Evolutionary conservation across 2,329 filamentous ascomycete genomes (phyloP).

Genomic region (Trichothecium sympodiale): DNA sequence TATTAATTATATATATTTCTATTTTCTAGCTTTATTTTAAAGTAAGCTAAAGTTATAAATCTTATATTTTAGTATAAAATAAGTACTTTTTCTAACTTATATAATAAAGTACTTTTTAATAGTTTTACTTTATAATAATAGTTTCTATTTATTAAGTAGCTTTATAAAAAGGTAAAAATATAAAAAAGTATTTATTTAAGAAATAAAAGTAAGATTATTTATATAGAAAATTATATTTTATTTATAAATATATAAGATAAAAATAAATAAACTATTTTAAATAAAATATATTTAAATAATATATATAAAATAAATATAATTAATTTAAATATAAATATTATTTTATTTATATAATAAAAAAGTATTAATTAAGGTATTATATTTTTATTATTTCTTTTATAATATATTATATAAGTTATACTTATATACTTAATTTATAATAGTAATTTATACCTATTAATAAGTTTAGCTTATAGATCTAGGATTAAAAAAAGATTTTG

Average conservation of each 20-base stretch:
- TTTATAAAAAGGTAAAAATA: constrained; percentile 1
- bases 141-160: constrained; percentile 1
- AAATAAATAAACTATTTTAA: neutral
- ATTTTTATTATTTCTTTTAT: constrained; percentile 5
- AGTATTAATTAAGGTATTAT: constrained; percentile 1
- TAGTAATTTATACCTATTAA: constrained; percentile 4
- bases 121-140: constrained; percentile 2
- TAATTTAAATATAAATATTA: constrained; percentile 1
- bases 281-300: constrained; percentile 3
- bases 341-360: constrained; percentile 1
- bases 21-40: neutral
- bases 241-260: constrained; percentile 2
- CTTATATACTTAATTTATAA: constrained; percentile 1
- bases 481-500: neutral
- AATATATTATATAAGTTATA: constrained; percentile 4
- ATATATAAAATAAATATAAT: constrained; percentile 3
- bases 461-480: constrained; percentile 1
- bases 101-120: neutral
- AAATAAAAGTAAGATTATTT: constrained; percentile 2
- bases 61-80: neutral
- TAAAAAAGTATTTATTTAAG: constrained; percentile 1
- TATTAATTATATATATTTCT: neutral
- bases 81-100: neutral
- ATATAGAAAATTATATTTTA: constrained; percentile 3
- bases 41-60: neutral